A percentile compares a stretch with the other conserved stretches of the same genome.
These are phyloP conservation scores for Hypomyces rosellus DNA, from an alignment of 2,329 filamentous ascomycete genomes.

Conservation along the genomic window DNA sequence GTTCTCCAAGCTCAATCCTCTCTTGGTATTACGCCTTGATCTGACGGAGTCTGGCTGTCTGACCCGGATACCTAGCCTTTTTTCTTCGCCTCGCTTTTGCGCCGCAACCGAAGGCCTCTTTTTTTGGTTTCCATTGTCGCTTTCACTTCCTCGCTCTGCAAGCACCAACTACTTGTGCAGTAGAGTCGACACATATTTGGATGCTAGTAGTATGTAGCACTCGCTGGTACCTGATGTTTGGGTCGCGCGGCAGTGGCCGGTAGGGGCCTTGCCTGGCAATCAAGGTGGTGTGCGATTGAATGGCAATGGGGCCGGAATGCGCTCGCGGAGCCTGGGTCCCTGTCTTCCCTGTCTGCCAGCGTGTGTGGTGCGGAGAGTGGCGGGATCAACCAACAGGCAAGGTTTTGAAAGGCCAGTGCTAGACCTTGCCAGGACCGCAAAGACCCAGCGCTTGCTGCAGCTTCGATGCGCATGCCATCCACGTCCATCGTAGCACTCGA, in stretches of 20 bases:
- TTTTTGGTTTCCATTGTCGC: background rate
- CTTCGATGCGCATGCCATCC: slow-evolving; percentile 12
- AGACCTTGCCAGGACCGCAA: too few relatives aligned
- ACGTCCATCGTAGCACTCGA: slow-evolving; percentile 8
- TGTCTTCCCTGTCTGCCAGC: slow-evolving; percentile 10
- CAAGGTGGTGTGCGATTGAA: slow-evolving; percentile 1
- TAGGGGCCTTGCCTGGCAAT: background rate
- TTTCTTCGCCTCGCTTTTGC: background rate
- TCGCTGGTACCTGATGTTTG: background rate
- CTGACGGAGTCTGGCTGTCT: slow-evolving; percentile 1
- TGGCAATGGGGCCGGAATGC: slow-evolving; percentile 8
- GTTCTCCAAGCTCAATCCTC: slow-evolving; percentile 4
- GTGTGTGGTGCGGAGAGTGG: slow-evolving; percentile 11
- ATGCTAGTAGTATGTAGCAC: too few relatives aligned
- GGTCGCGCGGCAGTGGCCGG: background rate
- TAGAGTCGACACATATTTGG: too few relatives aligned
- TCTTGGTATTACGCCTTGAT: background rate
- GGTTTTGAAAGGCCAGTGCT: background rate
- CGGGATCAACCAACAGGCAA: slow-evolving; percentile 11
- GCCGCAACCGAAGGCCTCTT: background rate
- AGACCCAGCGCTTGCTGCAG: slow-evolving; percentile 10
- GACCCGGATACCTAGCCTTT: background rate
- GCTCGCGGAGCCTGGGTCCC: slow-evolving; percentile 12
- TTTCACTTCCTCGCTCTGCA: background rate
- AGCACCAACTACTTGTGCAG: background rate